Percentiles rank a stretch among this genome's conserved stretches.
Evolutionary conservation across 164 flowering plant genomes (phyloP).

Genomic region (Berberis vulgaris): DNA sequence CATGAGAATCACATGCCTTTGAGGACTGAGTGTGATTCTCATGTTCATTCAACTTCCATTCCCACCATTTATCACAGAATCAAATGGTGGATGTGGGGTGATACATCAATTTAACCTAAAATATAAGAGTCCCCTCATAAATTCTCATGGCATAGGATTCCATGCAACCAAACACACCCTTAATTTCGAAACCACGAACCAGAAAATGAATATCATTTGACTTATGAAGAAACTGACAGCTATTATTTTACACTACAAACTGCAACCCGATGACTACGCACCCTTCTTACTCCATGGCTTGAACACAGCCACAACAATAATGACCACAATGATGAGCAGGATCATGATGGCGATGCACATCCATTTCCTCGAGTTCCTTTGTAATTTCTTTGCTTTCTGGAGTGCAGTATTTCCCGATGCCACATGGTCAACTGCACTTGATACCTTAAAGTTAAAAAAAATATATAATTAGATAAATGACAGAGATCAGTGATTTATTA

Average conservation of each 20-base stretch:
- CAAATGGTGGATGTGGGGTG: no score
- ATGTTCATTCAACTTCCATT: no score
- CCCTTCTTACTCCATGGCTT: constrained; percentile 70
- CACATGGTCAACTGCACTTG: constrained; percentile 87
- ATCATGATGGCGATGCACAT: constrained; percentile 84
- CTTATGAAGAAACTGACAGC: background rate
- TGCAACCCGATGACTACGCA: constrained; percentile 19
- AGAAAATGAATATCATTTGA: background rate
- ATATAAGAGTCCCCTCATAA: no score
- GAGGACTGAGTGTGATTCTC: no score
- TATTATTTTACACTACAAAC: constrained; percentile 9
- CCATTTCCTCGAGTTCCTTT: constrained; percentile 84
- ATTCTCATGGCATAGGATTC: no score
- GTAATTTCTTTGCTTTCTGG: constrained; percentile 68
- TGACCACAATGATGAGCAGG: constrained; percentile 54
- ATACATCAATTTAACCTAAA: no score
- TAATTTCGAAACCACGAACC: background rate
- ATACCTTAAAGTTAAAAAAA: constrained; percentile 34
- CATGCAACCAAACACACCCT: no score
- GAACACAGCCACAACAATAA: constrained; percentile 50
- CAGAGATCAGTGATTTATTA: no score
- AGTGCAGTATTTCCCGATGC: constrained; percentile 69
- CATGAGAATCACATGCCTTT: no score
- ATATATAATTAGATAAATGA: no score
- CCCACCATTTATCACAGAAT: no score